Evolutionary conservation across 495 filamentous ascomycete species (phyloP).

Genomic region (Aspergillus hancockii): DNA sequence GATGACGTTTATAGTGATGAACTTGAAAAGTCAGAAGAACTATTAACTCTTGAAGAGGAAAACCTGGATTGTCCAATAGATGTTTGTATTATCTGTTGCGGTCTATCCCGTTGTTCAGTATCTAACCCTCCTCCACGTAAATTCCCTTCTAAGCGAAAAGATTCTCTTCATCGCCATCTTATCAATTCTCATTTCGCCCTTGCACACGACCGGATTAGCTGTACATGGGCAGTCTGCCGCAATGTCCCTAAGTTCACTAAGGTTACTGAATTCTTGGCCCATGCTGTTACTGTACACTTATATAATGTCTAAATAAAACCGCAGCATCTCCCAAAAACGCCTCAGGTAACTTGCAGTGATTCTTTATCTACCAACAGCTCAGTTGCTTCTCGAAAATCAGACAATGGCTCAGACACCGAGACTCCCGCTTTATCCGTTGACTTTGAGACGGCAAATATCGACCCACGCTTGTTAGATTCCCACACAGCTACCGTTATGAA

Average conservation of each 20-base stretch:
- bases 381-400: too few species aligned
- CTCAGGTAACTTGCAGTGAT: background rate
- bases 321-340: slow-evolving; percentile 8
- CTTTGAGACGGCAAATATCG: too few species aligned
- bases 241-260: slow-evolving; percentile 24
- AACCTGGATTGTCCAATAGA: slow-evolving; percentile 20
- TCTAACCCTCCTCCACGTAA: slow-evolving; percentile 32
- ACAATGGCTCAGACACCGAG: too few species aligned
- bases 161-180: slow-evolving; percentile 33
- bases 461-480: too few species aligned
- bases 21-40: slow-evolving; percentile 19
- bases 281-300: slow-evolving; percentile 22
- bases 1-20: slow-evolving; percentile 11
- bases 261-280: slow-evolving; percentile 31
- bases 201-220: slow-evolving; percentile 29
- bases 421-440: too few species aligned
- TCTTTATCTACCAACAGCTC: too few species aligned
- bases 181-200: slow-evolving; percentile 27
- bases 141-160: slow-evolving; percentile 29
- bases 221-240: slow-evolving; percentile 28
- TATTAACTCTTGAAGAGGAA: slow-evolving; percentile 16
- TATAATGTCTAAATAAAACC: slow-evolving; percentile 23
- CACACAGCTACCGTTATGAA: too few species aligned
- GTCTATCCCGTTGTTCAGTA: slow-evolving; percentile 25
- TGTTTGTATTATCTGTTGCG: slow-evolving; percentile 32